Evolutionary conservation across 1,284 basidiomycete species (phyloP).

Genomic region (Earliella scabrosa): DNA sequence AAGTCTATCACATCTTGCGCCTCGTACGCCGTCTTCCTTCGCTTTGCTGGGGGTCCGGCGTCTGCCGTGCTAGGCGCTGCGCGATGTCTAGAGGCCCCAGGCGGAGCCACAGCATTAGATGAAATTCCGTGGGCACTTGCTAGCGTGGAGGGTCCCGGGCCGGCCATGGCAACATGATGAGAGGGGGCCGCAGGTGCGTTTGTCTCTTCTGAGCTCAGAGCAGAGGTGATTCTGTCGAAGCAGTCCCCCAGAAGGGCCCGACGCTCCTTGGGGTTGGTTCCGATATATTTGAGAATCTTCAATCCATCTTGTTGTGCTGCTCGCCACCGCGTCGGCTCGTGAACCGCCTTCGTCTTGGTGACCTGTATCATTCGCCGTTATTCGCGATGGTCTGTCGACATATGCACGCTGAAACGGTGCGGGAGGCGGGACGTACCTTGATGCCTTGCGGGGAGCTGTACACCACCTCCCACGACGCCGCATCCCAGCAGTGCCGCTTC

Average conservation of each 20-base stretch:
- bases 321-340: not conserved
- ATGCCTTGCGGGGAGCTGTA: not conserved
- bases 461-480: not conserved
- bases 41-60: not conserved
- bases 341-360: not conserved
- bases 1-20: not conserved
- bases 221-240: not conserved
- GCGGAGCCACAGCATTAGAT: too few species aligned
- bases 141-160: too few species aligned
- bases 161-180: too few species aligned
- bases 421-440: not conserved
- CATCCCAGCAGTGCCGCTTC: not conserved
- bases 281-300: not conserved
- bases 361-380: too few species aligned
- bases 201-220: too few species aligned
- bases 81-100: too few species aligned
- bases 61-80: too few species aligned
- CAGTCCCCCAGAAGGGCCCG: not conserved
- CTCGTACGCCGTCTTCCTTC: slow-evolving; percentile 1
- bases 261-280: not conserved
- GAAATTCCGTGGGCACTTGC: too few species aligned
- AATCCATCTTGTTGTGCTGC: not conserved
- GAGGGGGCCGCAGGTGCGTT: too few species aligned
- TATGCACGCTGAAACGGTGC: too few species aligned
- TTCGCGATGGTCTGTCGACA: not conserved